phyloP scores from a whole-genome alignment of 371 early-diverging fungal species.

The Rhizopus arrhizus region DNA sequence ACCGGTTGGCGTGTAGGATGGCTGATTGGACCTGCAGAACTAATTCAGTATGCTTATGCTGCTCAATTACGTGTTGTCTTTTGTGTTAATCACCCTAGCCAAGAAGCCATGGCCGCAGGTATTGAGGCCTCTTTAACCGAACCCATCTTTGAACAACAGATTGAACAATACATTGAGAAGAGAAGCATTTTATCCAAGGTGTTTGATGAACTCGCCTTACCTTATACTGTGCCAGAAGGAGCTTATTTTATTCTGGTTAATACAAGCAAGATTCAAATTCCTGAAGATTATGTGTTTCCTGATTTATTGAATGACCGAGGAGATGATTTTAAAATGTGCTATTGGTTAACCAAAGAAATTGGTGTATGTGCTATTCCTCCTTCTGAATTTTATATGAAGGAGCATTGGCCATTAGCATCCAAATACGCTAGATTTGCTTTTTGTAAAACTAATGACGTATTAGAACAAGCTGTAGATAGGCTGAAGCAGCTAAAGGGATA shows the following conservation, averaged over 20 bases:
- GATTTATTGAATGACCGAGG: conserved; percentile 63
- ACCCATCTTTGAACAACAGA: conserved; percentile 74
- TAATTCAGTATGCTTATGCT: conserved; percentile 77
- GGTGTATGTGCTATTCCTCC: conserved; percentile 95
- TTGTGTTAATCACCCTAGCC: conserved; percentile 86
- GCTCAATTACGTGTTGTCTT: conserved; percentile 93
- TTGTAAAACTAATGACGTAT: conserved; percentile 88
- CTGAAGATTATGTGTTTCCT: conserved; percentile 68
- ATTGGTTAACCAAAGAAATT: conserved; percentile 86
- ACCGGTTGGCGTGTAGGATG: conserved; percentile 98
- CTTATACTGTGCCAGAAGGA: conserved; percentile 88
- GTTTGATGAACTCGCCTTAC: conserved; percentile 73
- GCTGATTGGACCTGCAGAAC: conserved; percentile 79
- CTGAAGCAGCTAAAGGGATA: conserved; percentile 67
- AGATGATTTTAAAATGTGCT: conserved; percentile 81
- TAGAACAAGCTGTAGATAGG: conserved; percentile 76
- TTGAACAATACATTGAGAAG: conserved; percentile 67
- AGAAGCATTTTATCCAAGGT: conserved; percentile 74
- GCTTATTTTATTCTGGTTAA: conserved; percentile 94
- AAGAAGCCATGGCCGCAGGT: conserved; percentile 86
- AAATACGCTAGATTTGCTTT: conserved; percentile 90
- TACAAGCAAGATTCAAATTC: conserved; percentile 67
- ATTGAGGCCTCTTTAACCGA: conserved; percentile 67
- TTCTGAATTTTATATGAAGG: conserved; percentile 83
- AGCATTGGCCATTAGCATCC: conserved; percentile 71